These are phyloP conservation scores for Brettanomyces naardenensis DNA, from an alignment of 805 yeast species.

Conservation along the genomic window DNA sequence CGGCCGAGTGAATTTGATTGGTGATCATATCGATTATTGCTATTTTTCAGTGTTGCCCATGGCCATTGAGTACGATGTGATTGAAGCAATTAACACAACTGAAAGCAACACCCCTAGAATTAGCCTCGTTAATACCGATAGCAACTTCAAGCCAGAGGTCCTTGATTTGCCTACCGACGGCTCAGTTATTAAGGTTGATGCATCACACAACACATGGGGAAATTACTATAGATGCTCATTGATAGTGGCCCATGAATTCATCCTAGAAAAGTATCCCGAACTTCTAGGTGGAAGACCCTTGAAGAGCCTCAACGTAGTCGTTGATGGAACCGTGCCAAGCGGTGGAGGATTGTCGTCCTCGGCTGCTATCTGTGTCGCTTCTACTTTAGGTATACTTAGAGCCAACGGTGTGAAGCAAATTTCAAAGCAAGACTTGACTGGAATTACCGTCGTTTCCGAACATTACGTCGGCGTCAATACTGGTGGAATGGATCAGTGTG, in stretches of 20 bases:
- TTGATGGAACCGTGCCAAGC: slow-evolving; percentile 2
- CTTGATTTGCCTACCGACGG: background rate
- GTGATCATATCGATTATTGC: slow-evolving; percentile 2
- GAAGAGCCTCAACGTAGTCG: slow-evolving; percentile 1
- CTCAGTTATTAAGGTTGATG: background rate
- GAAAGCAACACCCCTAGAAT: background rate
- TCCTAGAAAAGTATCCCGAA: background rate
- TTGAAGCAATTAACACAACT: background rate
- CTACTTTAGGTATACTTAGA: background rate
- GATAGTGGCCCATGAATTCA: slow-evolving; percentile 1
- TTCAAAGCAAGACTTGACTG: background rate
- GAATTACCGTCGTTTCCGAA: slow-evolving; percentile 1
- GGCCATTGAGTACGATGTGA: slow-evolving; percentile 2
- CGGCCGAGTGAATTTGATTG: slow-evolving; percentile 1
- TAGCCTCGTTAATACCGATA: background rate
- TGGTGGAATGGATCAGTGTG: slow-evolving; percentile 3
- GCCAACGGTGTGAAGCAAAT: slow-evolving; percentile 1
- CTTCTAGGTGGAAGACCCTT: background rate
- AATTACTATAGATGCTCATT: slow-evolving; percentile 2
- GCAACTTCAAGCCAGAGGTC: background rate
- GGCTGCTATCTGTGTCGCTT: slow-evolving; percentile 3
- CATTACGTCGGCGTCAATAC: slow-evolving; percentile 2
- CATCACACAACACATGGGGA: background rate
- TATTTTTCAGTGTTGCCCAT: slow-evolving; percentile 2
- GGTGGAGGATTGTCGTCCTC: slow-evolving; percentile 2